Conservation (phyloP, 495 filamentous ascomycete species). For the Neurospora terricola region DNA sequence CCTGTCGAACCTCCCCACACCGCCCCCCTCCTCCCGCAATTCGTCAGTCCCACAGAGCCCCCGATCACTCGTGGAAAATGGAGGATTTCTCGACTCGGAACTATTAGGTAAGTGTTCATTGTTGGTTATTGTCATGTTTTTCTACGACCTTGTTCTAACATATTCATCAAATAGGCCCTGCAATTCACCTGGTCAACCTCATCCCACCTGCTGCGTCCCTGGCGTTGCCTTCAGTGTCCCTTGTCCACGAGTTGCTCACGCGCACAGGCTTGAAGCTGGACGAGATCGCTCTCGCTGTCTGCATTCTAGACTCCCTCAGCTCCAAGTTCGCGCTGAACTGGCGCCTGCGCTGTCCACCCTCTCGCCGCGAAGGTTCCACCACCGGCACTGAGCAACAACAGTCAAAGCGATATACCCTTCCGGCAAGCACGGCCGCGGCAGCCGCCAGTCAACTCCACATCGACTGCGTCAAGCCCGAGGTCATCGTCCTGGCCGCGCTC, state of each 20-base stretch:
- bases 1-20: slow-evolving; percentile 50
- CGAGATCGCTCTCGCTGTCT: slow-evolving; percentile 42
- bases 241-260: slow-evolving; percentile 42
- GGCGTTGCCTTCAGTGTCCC: slow-evolving; percentile 34
- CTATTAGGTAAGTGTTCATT: slow-evolving; percentile 33
- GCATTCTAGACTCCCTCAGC: slow-evolving; percentile 45
- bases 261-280: slow-evolving; percentile 40
- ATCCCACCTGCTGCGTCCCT: slow-evolving; percentile 44
- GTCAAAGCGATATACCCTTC: slow-evolving; percentile 38
- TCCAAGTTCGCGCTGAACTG: slow-evolving; percentile 44
- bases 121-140: not conserved
- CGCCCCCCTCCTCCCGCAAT: slow-evolving; percentile 40
- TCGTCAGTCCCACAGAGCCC: slow-evolving; percentile 31
- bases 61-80: slow-evolving; percentile 30
- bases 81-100: slow-evolving; percentile 28
- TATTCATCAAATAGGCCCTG: slow-evolving; percentile 31
- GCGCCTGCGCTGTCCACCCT: slow-evolving; percentile 39
- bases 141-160: not conserved
- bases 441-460: slow-evolving; percentile 33
- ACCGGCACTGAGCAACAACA: slow-evolving; percentile 1
- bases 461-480: slow-evolving; percentile 42
- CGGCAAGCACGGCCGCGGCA: slow-evolving; percentile 19
- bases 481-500: slow-evolving; percentile 40
- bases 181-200: slow-evolving; percentile 45
- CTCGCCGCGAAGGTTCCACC: slow-evolving; percentile 5